phyloP scores from a whole-genome alignment of 1,284 basidiomycete species.

The Austropuccinia psidii region DNA sequence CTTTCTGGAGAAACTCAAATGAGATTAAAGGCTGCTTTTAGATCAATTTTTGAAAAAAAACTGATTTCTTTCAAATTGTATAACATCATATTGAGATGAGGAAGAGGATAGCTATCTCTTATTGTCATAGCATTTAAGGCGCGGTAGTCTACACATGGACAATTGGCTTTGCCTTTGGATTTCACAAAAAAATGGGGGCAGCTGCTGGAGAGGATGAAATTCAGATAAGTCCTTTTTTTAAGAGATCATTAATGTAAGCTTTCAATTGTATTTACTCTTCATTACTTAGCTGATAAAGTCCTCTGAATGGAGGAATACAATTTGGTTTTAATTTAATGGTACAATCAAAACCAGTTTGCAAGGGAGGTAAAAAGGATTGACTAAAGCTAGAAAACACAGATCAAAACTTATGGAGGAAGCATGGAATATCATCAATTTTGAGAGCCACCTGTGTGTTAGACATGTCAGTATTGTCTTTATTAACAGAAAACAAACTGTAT shows the following conservation, averaged over 20 bases:
- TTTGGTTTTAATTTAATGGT: conserved; percentile 1
- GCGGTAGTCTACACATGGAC: conserved; percentile 5
- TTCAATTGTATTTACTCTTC: background rate
- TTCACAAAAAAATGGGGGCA: conserved; percentile 1
- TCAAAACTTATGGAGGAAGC: background rate
- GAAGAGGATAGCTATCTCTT: background rate
- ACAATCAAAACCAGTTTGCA: background rate
- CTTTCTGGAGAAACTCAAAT: background rate
- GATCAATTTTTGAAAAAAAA: conserved; percentile 7
- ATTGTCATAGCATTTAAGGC: background rate
- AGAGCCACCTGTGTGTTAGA: too few species aligned
- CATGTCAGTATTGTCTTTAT: too few species aligned
- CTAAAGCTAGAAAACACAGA: background rate
- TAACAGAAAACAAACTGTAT: too few species aligned
- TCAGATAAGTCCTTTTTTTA: conserved; percentile 10
- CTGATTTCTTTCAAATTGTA: background rate
- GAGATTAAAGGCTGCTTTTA: conserved; percentile 7
- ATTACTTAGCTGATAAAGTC: background rate
- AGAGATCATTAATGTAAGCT: background rate
- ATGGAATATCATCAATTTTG: too few species aligned
- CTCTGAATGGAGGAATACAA: background rate
- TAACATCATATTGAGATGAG: background rate
- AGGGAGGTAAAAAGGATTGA: background rate
- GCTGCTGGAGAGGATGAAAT: background rate
- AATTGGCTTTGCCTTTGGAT: background rate